These are phyloP conservation scores for Paecilomyces niveus DNA, from an alignment of 2,329 filamentous ascomycete genomes.

Conservation along the genomic window DNA sequence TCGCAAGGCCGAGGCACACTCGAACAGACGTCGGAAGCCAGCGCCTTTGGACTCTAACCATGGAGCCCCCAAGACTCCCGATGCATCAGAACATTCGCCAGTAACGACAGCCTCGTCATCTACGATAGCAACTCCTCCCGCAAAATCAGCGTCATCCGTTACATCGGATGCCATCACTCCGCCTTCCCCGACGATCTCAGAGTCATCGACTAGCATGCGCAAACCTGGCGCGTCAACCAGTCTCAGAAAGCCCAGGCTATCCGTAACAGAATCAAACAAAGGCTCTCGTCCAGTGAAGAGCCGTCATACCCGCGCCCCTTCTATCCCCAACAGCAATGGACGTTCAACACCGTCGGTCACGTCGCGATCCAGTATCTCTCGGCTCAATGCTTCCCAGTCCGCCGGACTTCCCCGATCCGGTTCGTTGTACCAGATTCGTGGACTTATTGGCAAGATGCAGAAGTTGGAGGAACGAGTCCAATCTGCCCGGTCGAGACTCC, in stretches of 20 bases:
- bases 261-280: conserved; percentile 42
- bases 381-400: conserved; percentile 14
- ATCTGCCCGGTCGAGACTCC: conserved; percentile 82
- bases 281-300: conserved; percentile 49
- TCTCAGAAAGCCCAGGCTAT: conserved; percentile 35
- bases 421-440: conserved; percentile 87
- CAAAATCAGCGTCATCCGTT: conserved; percentile 56
- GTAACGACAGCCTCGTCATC: conserved; percentile 80
- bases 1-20: conserved; percentile 57
- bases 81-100: conserved; percentile 67
- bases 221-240: conserved; percentile 45
- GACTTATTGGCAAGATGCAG: conserved; percentile 94
- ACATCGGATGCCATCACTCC: conserved; percentile 68
- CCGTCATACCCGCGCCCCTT: conserved; percentile 50
- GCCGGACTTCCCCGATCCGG: conserved; percentile 49
- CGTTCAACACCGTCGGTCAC: conserved; percentile 40
- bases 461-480: conserved; percentile 91
- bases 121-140: conserved; percentile 80
- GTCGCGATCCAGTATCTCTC: conserved; percentile 29
- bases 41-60: conserved; percentile 43
- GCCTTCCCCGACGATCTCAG: conserved; percentile 89
- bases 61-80: conserved; percentile 55
- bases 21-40: conserved; percentile 46
- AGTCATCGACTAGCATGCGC: conserved; percentile 60
- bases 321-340: conserved; percentile 46